These are phyloP conservation scores for Hanseniaspora occidentalis DNA, from an alignment of 805 yeast species.

Conservation along the genomic window DNA sequence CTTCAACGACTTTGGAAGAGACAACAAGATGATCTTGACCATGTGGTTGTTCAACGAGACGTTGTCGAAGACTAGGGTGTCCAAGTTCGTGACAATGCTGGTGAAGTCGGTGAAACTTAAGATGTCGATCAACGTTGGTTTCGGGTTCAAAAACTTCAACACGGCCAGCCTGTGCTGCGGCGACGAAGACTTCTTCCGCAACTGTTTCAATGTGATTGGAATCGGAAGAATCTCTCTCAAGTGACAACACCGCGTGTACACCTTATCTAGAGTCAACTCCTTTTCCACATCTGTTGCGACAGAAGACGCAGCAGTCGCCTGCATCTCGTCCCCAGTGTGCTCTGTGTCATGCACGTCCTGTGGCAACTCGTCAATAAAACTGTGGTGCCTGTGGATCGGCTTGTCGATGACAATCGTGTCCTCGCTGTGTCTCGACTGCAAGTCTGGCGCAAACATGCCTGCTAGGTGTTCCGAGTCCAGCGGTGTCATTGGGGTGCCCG, in stretches of 20 bases:
- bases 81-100: constrained; percentile 63
- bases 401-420: constrained; percentile 47
- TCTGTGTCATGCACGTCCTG: constrained; percentile 3
- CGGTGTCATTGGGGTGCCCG: constrained; percentile 1
- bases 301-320: not conserved
- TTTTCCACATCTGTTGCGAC: not conserved
- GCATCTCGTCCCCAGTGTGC: constrained; percentile 4
- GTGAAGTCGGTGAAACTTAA: constrained; percentile 82
- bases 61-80: constrained; percentile 67
- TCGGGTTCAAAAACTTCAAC: constrained; percentile 69
- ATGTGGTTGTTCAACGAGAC: constrained; percentile 62
- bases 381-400: constrained; percentile 51
- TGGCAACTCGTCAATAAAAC: constrained; percentile 29
- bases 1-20: constrained; percentile 58
- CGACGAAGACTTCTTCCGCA: constrained; percentile 55
- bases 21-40: constrained; percentile 59
- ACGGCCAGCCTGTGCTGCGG: constrained; percentile 49
- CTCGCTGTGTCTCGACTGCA: constrained; percentile 7
- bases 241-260: constrained; percentile 90
- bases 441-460: constrained; percentile 31
- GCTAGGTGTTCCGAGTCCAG: not conserved
- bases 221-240: constrained; percentile 84
- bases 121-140: constrained; percentile 80
- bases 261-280: constrained; percentile 37
- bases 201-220: constrained; percentile 74